Evolutionary conservation across 2,329 filamentous ascomycete species (phyloP), one percentile per base, ranked within the genome.

Genomic region (Sclerotinia glacialis): DNA sequence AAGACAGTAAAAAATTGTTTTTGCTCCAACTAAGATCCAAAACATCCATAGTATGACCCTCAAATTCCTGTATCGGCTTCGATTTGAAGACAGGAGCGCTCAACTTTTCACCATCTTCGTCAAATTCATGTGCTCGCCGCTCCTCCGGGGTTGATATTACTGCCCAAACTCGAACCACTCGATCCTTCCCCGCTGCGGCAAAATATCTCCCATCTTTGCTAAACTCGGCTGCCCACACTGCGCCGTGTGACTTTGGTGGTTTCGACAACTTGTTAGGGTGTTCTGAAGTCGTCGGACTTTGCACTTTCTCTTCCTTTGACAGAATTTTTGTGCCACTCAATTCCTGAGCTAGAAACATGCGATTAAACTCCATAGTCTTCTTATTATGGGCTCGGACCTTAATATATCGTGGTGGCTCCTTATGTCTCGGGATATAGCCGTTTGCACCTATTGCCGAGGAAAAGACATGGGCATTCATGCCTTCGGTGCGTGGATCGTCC

Each of bases 21-120:
- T 98, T 99, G 80, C 94, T 98, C 95, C 95, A 99, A 77, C 92
- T 96, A 68, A 99, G 78, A 76, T 97, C 94, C 70, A 99, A 80
- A 7, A 99, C 87, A 72, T 96, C 93, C 21, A 90, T 89, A 0
- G 86, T 89, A 76, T 99, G 95, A 5, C 93, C 93, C 64, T 85
- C 80, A 71, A 95, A 97, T 74, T 97, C 90, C 65, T 89, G 85
- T 12, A 91, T 77, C 0, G 93, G 91, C 73, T 91, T 90, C 60
- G 86, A 86, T 70, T 88, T 87, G 75, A 99, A 98, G 0, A 99
- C 94, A 2, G 94, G 94, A 1, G 95, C 94, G 72, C 91, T 96
- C 56, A 98, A 80, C 69, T 86, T 87, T 70, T 89, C 85, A 34
- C 80, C 80, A 62, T 83, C 83, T 75, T 91, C 89, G 40, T 93